These are phyloP conservation scores for Sporothrix globosa DNA, from an alignment of 2,329 filamentous ascomycete species.

Conservation along the genomic window DNA sequence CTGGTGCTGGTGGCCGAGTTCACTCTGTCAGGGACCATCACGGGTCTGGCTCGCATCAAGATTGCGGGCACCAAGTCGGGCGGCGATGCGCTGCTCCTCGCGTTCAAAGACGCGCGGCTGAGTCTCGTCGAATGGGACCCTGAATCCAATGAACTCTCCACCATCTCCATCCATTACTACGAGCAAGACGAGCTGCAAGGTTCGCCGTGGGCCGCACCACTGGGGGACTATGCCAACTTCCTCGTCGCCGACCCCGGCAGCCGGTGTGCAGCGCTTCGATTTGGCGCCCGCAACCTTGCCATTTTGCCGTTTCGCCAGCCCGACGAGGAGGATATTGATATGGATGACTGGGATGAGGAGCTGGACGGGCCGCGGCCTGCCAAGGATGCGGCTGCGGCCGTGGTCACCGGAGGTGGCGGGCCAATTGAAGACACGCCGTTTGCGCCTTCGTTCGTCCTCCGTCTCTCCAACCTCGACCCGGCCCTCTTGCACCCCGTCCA, in stretches of 20 bases:
- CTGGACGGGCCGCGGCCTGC: constrained; percentile 68
- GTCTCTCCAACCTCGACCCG: constrained; percentile 85
- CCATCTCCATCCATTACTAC: constrained; percentile 96
- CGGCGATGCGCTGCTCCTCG: constrained; percentile 80
- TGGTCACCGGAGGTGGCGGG: constrained; percentile 49
- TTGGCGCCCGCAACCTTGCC: constrained; percentile 83
- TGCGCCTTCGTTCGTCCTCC: constrained; percentile 88
- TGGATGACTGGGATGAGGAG: constrained; percentile 81
- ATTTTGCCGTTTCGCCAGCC: constrained; percentile 89
- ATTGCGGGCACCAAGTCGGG: constrained; percentile 72
- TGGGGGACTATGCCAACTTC: constrained; percentile 77
- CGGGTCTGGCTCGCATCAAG: constrained; percentile 78
- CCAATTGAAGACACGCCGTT: constrained; percentile 72
- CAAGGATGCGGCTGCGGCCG: constrained; percentile 47
- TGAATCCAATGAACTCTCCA: constrained; percentile 75
- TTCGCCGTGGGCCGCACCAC: constrained; percentile 76
- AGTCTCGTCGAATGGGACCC: constrained; percentile 94
- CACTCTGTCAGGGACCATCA: constrained; percentile 79
- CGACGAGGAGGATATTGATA: constrained; percentile 78
- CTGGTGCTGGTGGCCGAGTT: constrained; percentile 86
- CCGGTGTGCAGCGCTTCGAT: constrained; percentile 91
- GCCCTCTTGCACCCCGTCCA: constrained; percentile 86
- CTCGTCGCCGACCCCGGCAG: constrained; percentile 88
- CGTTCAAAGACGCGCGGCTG: constrained; percentile 88
- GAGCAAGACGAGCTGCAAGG: constrained; percentile 88